Percentiles rank a stretch among this genome's conserved stretches.
phyloP scores from a whole-genome alignment of 2,329 filamentous ascomycete genomes.

The Bisporella sp. region DNA sequence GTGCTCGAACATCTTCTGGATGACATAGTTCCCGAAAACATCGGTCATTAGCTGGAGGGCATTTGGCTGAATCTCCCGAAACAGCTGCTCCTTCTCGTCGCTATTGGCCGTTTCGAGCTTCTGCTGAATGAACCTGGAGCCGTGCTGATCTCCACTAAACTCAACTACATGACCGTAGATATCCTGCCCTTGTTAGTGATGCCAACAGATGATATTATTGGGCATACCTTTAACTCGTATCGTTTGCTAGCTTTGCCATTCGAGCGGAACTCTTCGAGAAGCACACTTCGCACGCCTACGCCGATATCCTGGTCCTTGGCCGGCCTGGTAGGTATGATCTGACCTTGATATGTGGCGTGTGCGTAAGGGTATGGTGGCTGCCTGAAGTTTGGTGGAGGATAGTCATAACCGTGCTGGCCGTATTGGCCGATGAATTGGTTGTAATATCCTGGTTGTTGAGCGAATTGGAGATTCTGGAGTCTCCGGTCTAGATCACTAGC shows the following conservation, averaged over 20 bases:
- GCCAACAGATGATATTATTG: background rate
- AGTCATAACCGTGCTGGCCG: conserved; percentile 32
- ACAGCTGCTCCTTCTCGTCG: conserved; percentile 89
- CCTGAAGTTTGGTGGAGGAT: conserved; percentile 28
- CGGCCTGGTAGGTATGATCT: conserved; percentile 22
- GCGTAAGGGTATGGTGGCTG: conserved; percentile 29
- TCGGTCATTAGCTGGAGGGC: conserved; percentile 88
- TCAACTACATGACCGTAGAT: conserved; percentile 85
- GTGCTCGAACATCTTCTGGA: conserved; percentile 96
- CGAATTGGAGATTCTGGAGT: conserved; percentile 20
- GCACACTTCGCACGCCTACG: conserved; percentile 57
- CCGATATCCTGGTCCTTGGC: conserved; percentile 28
- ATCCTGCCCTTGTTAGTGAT: conserved; percentile 42
- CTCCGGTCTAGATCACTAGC: conserved; percentile 22
- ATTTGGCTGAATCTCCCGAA: conserved; percentile 79
- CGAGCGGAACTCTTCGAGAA: conserved; percentile 74
- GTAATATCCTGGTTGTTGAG: conserved; percentile 30
- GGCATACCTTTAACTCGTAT: conserved; percentile 67
- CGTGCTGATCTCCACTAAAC: conserved; percentile 92
- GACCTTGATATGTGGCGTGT: conserved; percentile 17
- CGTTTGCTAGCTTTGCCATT: conserved; percentile 64
- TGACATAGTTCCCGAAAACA: conserved; percentile 96
- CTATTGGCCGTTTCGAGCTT: conserved; percentile 91
- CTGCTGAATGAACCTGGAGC: conserved; percentile 89
- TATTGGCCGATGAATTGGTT: conserved; percentile 32